Evolutionary conservation across 2,329 filamentous ascomycete genomes (phyloP), one percentile per base, ranked within the genome.

Genomic region (Arthrobotrys entomopaga): DNA sequence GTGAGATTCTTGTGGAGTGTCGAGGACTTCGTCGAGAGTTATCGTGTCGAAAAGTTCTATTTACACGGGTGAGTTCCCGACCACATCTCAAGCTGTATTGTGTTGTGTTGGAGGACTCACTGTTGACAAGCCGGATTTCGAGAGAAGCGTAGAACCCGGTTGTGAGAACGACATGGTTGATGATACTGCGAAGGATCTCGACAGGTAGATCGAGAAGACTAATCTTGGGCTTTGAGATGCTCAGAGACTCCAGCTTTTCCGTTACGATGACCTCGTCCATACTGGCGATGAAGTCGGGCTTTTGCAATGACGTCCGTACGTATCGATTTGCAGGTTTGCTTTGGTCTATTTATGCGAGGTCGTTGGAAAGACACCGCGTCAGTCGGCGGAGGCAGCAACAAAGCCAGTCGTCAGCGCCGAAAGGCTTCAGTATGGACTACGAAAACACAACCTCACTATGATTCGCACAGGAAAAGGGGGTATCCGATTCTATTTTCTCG

Each of bases 101-200:
- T 64, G 65, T 15, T 58, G 63, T 63, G 65, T 26, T 16, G 60
- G 15, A 1, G 26, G 16, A 50, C 56, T 73, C 50, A 73, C 67
- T 73, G 46, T 66, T 73, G 8, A 73, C 67, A 0, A 60, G 67
- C 7, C 67, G 60, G 11, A 73, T 54, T 48, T 73, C 67, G 3
- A 73, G 61, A 24, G 53, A 54, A 6, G 54, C 60, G 16, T 73
- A 73, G 43, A 73, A 61, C 13, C 60, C 53, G 7, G 60, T 65
- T 8, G 67, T 56, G 7, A 65, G 26, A n/a, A 73, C 43, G 29
- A 56, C 60, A 22, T 60, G 54, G 20, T 73, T 48, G 53, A 73
- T 50, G 48, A 73, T 61, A 16, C 19, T 29, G 6, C 67, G 48
- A 7, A 73, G 20, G 24, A 73, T 60, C 43, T 73, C 67, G 53